These are phyloP conservation scores for Eucommia ulmoides DNA, from an alignment of 257 asterid genomes.

Conservation along the genomic window DNA sequence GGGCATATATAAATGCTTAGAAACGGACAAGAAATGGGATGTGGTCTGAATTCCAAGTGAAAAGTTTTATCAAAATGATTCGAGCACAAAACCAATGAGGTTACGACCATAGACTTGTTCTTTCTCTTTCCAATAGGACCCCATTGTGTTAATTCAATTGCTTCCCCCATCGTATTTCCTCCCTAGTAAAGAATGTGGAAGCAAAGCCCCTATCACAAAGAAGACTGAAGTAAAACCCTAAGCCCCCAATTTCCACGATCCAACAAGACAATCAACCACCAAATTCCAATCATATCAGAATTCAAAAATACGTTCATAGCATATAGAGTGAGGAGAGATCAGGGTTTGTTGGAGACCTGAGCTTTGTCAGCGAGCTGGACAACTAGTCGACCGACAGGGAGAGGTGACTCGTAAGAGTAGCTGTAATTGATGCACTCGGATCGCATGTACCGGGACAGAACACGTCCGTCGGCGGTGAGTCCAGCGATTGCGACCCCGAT, in stretches of 20 bases:
- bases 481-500: slow-evolving; percentile 98
- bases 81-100: background rate
- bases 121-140: background rate
- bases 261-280: background rate
- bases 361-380: slow-evolving; percentile 99
- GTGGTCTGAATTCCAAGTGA: background rate
- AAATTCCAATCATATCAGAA: background rate
- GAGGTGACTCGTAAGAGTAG: slow-evolving; percentile 72
- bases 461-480: slow-evolving; percentile 96
- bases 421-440: slow-evolving; percentile 83
- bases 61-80: background rate
- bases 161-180: background rate
- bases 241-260: background rate
- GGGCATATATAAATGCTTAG: no score
- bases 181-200: background rate
- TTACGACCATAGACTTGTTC: background rate
- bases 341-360: slow-evolving; percentile 40
- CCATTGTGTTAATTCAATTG: background rate
- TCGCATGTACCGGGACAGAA: slow-evolving; percentile 88
- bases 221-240: background rate
- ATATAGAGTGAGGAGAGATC: background rate
- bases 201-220: background rate
- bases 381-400: slow-evolving; percentile 91
- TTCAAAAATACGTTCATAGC: background rate
- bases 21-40: background rate